A percentile compares a stretch with the other conserved stretches of the same genome.
Evolutionary conservation across 2,329 filamentous ascomycete species (phyloP).

Genomic region (Dothistroma pini): DNA sequence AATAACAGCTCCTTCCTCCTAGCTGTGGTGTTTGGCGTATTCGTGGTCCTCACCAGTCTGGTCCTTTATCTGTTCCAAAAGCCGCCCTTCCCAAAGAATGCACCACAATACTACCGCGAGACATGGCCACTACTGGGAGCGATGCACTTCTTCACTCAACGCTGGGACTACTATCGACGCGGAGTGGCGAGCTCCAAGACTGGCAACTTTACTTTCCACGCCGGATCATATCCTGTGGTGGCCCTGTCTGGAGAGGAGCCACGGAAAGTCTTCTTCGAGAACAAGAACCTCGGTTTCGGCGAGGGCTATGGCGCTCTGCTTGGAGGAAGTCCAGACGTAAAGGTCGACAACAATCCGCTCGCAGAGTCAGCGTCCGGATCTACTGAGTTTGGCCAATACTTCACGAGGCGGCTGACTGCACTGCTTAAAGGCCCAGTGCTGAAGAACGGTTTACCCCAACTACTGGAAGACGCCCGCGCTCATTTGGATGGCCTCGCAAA

Average conservation of each 20-base stretch:
- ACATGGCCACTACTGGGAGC: constrained; percentile 45
- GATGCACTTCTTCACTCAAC: constrained; percentile 45
- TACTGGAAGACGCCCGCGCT: constrained; percentile 44
- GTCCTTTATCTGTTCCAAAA: constrained; percentile 23
- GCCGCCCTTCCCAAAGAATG: constrained; percentile 26
- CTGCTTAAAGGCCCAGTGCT: constrained; percentile 30
- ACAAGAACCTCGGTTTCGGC: constrained; percentile 42
- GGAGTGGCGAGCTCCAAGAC: constrained; percentile 33
- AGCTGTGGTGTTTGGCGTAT: constrained; percentile 11
- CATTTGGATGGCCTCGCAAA: constrained; percentile 39
- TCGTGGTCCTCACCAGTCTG: constrained; percentile 16
- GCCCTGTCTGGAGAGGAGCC: constrained; percentile 44
- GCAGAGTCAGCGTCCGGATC: constrained; percentile 18
- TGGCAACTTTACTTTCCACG: constrained; percentile 50
- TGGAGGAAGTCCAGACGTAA: constrained; percentile 32
- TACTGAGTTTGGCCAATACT: constrained; percentile 25
- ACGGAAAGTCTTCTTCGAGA: constrained; percentile 46
- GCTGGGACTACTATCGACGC: constrained; percentile 45
- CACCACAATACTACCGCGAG: constrained; percentile 21
- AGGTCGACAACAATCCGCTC: constrained; percentile 22
- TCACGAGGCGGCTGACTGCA: constrained; percentile 25
- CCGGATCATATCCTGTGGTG: constrained; percentile 46
- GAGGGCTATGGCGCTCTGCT: constrained; percentile 41
- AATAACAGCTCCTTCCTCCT: constrained; percentile 1
- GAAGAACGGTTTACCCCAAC: constrained; percentile 36